Percentiles rank a stretch among this genome's conserved stretches.
These are phyloP conservation scores for Leishmania gerbilli DNA, from an alignment of 208 protist species.

Conservation along the genomic window DNA sequence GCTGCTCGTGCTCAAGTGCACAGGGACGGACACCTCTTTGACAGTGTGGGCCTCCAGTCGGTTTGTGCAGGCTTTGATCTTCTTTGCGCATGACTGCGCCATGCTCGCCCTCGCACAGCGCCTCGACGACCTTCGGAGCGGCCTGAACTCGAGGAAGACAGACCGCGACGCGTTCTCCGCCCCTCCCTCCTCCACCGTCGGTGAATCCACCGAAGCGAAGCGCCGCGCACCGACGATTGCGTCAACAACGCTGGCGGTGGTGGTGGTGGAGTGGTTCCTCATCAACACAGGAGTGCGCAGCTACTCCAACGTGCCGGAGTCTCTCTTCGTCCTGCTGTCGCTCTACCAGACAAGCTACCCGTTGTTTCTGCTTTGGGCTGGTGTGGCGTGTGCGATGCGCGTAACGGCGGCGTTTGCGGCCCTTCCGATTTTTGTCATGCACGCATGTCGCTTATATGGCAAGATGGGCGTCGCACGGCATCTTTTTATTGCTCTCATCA, in stretches of 20 bases:
- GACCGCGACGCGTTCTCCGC: neutral
- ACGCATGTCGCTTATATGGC: conserved; percentile 21
- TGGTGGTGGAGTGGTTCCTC: conserved; percentile 67
- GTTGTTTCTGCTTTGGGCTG: conserved; percentile 61
- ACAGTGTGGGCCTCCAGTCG: conserved; percentile 49
- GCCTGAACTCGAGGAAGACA: neutral
- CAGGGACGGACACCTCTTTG: conserved; percentile 52
- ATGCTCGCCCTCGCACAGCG: conserved; percentile 33
- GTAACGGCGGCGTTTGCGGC: conserved; percentile 61
- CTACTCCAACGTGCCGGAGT: conserved; percentile 82
- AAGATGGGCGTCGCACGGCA: conserved; percentile 24
- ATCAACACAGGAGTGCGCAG: conserved; percentile 50
- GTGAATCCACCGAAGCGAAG: neutral
- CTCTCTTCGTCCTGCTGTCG: conserved; percentile 57
- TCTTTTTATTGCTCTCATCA: conserved; percentile 18
- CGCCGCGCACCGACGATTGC: conserved; percentile 10
- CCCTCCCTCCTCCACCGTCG: neutral
- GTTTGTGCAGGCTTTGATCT: conserved; percentile 48
- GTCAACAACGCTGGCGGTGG: conserved; percentile 22
- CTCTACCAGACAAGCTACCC: conserved; percentile 46
- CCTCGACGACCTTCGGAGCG: conserved; percentile 22
- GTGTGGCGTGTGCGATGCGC: conserved; percentile 60
- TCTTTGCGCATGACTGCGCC: conserved; percentile 49
- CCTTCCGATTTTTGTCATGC: conserved; percentile 51
- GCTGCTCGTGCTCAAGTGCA: conserved; percentile 58